Evolutionary conservation across 2,329 filamentous ascomycete species (phyloP).

Genomic region (Colletotrichum sp.): DNA sequence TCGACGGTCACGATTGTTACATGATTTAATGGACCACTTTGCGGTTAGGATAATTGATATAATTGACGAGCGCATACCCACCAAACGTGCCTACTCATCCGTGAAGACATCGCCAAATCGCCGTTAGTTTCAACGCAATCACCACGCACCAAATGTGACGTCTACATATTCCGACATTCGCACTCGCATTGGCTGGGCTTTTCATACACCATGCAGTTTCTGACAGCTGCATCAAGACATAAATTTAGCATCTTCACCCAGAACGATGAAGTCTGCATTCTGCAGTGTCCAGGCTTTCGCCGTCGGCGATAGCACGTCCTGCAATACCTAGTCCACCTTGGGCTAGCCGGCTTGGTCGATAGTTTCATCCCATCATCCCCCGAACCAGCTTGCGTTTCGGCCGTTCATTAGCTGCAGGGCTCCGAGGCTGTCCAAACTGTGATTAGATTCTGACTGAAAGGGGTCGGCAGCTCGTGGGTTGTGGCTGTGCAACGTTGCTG

Average conservation of each 20-base stretch:
- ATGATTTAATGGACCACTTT: background rate
- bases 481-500: background rate
- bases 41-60: background rate
- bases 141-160: background rate
- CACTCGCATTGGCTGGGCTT: background rate
- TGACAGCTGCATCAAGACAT: background rate
- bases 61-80: background rate
- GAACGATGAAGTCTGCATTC: background rate
- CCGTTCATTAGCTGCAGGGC: background rate
- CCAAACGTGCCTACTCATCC: background rate
- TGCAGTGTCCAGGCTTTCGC: background rate
- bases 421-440: background rate
- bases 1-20: background rate
- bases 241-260: background rate
- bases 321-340: background rate
- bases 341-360: background rate
- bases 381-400: background rate
- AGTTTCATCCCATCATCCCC: background rate
- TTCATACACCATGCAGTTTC: background rate
- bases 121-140: accelerated
- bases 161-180: background rate
- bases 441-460: background rate
- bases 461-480: background rate
- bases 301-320: background rate
- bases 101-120: background rate